Evolutionary conservation across 2,329 filamentous ascomycete genomes (phyloP), one percentile per base, ranked within the genome.

Genomic region (Aspergillus udagawae): DNA sequence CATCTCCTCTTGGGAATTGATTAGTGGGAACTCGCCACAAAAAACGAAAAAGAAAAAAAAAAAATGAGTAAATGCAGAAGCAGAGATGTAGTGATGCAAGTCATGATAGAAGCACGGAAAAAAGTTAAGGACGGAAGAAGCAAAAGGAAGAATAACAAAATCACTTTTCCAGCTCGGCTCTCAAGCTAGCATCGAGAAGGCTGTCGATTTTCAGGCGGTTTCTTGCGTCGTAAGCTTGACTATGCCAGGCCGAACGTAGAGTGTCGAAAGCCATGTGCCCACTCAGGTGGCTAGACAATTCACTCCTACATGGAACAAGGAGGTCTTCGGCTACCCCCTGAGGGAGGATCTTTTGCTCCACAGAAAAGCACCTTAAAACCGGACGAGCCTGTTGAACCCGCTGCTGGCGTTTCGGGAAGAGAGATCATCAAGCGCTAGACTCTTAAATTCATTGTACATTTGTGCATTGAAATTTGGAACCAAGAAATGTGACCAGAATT

Each of bases 371-470:
- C 82, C 81, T 71, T 90, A 90, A 72, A 86, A 90, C 49, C 82
- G 82, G 64, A 89, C 77, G 55, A 91, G 77, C 69, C 83, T 83
- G 57, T 79, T 80, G 68, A 89, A 77, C 51, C 88, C 88, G 61
- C 77, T 76, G 58, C 77, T 77, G 58, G 79, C 79, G 66, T 76
- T 75, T 66, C 78, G 78, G 61, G 80, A 72, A 56, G 74, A 71
- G 55, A 81, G 78, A 73, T 92, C 89, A 68, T 87, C 84, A 60
- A 87, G 75, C 55, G 89, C 88, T 70, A 83, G 80, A 66, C 79
- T 77, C 62, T 85, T 84, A 76, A 92, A 91, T 71, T 92, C 88
- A 69, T 84, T 79, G 76, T 92, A 92, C 84, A 92, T 89, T 69
- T 79, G 79, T 57, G 81, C 79, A 72, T 92, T 89, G 81, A 92